Evolutionary conservation across 306 rosid species (phyloP), one percentile per base, ranked within the genome.

Genomic region (Vigna nakashimae): DNA sequence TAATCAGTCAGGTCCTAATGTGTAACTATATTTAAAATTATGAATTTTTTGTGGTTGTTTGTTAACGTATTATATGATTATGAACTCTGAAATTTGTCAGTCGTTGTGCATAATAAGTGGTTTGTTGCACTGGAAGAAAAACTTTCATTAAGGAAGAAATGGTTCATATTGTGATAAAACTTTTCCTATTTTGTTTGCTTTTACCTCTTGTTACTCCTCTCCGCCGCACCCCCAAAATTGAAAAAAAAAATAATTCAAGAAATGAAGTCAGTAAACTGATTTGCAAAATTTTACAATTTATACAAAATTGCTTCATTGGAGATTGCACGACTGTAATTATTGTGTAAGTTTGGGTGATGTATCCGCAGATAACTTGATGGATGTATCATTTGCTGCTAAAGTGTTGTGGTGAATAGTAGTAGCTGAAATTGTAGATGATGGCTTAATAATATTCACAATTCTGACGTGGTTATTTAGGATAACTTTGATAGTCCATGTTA

Each of bases 41-140:
- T 60, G 24, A 63, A 74, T 7, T 15, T 36, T 14, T 34, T 58
- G 18, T 40, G 59, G 62, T 43, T 79, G 45, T 43, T 65, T 45
- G 32, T 73, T 57, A 48, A 66, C 12, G 50, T 38, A 48, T 82
- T 55, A 12, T 32, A 13, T 32, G 26, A 34, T 43, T 68, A 10
- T 64, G 22, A 69, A 71, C 34, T 43, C 10, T 49, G 71, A 67
- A 69, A 34, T 69, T 69, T 71, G 43, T 28, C 45, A 52, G 73
- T 68, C 36, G 36, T 78, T 69, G 55, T 74, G 76, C 85, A 76
- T 50, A 45, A 43, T 50, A 51, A 46, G 45, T 85, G 49, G 63
- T 77, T 69, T 74, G 17, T 56, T 79, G 84, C 74, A 7, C 62
- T 71, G 64, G 32, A 50, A 28, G 32, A 50, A 28, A 49, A 79